phyloP scores from a whole-genome alignment of 768 basidiomycete genomes.

The Cyclocybe aegerita region DNA sequence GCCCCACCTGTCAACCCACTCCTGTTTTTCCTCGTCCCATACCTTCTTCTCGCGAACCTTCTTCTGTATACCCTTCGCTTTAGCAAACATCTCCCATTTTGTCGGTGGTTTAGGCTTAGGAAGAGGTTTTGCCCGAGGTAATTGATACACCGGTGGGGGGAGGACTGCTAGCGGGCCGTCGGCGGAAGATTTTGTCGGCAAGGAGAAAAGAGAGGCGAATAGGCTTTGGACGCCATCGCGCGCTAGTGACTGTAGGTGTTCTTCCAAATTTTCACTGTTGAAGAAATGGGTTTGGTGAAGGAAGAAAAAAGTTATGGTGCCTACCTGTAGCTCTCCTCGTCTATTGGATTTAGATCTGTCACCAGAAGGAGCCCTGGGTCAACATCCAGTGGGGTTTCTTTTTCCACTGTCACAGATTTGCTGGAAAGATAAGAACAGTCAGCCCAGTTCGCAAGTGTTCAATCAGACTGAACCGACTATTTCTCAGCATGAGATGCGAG shows the following conservation, averaged over 20 bases:
- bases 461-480: slow-evolving; percentile 44
- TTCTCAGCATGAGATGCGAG: slow-evolving; percentile 72
- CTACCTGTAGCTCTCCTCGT: slow-evolving; percentile 81
- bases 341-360: slow-evolving; percentile 85
- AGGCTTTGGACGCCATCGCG: slow-evolving; percentile 84
- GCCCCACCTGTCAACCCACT: slow-evolving; percentile 92
- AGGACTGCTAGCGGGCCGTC: slow-evolving; percentile 85
- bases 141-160: slow-evolving; percentile 69
- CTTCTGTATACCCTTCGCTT: slow-evolving; percentile 90
- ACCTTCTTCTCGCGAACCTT: slow-evolving; percentile 72
- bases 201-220: slow-evolving; percentile 73
- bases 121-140: slow-evolving; percentile 90
- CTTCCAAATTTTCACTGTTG: slow-evolving; percentile 72
- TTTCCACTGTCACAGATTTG: slow-evolving; percentile 69
- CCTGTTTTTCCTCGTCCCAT: slow-evolving; percentile 95
- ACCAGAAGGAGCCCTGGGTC: slow-evolving; percentile 85
- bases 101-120: slow-evolving; percentile 92
- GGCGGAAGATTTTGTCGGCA: slow-evolving; percentile 72
- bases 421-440: slow-evolving; percentile 32
- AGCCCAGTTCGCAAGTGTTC: neutral
- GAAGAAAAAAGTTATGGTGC: slow-evolving; percentile 18
- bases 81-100: slow-evolving; percentile 96
- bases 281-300: neutral
- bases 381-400: slow-evolving; percentile 75
- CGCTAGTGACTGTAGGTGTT: slow-evolving; percentile 75